Evolutionary conservation across 2,329 filamentous ascomycete genomes (phyloP), one percentile per base, ranked within the genome.

Genomic region (Xylariaceae sp.): DNA sequence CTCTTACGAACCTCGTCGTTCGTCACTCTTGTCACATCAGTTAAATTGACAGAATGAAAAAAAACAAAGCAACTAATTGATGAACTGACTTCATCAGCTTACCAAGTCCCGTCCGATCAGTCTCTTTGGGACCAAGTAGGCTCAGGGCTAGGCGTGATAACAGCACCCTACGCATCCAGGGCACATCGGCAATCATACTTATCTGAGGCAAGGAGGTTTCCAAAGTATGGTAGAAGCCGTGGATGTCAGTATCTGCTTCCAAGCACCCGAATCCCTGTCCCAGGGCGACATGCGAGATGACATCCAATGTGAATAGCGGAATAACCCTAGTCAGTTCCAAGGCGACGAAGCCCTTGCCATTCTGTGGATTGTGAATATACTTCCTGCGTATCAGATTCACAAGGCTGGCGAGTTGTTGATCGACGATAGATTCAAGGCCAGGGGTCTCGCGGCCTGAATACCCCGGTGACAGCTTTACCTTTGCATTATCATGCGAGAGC

Each of bases 231-330:
- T 81, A 72, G 62, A 80, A 81, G 19, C 72, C 73, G 53, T 77
- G 76, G 0, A 76, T 69, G 58, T 83, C 79, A 6, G 72, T 64
- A 61, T 82, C 76, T 4, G 67, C 64, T 12, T 70, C 67, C 2
- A 82, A 62, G 57, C 76, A 78, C 4, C 79, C 79, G 61, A 81
- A 81, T 16, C 75, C 70, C 33, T 76, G 59, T n/a, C 81, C 81
- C 31, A 83, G 78, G 1, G 77, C 78, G 9, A 84, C 62, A 41
- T 75, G 74, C 19, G 76, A 79, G 53, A 85, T 80, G 23, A 81
- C 76, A 56, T 85, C 82, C 3, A 84, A 66, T 1, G 80, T 81
- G 53, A 83, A 79, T 67, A 75, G 81, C 28, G 78, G 75, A 9
- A 77, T 73, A 33, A 78, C 75, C 9, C 64, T 64, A 3, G 75